These are phyloP conservation scores for Wickerhamomyces strasburgensis DNA, from an alignment of 805 yeast genomes.

Conservation along the genomic window DNA sequence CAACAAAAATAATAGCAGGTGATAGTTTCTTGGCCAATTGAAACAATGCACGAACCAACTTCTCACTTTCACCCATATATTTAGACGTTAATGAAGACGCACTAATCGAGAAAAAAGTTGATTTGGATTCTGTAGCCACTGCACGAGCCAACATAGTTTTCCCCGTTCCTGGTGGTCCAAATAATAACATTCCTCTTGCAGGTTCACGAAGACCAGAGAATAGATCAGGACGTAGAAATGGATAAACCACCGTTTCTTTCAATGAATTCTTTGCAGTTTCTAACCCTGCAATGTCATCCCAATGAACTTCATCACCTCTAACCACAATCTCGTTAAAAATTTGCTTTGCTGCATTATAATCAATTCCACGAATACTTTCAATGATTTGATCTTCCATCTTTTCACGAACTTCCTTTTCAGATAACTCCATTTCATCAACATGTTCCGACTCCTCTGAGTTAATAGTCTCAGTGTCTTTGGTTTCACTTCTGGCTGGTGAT, in stretches of 20 bases:
- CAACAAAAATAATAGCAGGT: constrained; percentile 92
- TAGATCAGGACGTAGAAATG: constrained; percentile 88
- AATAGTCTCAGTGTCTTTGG: constrained; percentile 24
- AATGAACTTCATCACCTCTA: constrained; percentile 83
- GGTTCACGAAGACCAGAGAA: constrained; percentile 91
- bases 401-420: constrained; percentile 26
- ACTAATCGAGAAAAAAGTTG: constrained; percentile 87
- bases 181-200: constrained; percentile 89
- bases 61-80: constrained; percentile 89
- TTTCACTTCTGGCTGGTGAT: constrained; percentile 16
- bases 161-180: constrained; percentile 99
- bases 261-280: constrained; percentile 83
- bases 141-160: constrained; percentile 97
- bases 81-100: constrained; percentile 88
- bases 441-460: constrained; percentile 14
- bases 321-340: constrained; percentile 85
- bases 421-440: constrained; percentile 21
- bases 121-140: constrained; percentile 90
- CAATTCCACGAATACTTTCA: constrained; percentile 54
- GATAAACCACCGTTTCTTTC: constrained; percentile 94
- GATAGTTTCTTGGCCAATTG: constrained; percentile 78
- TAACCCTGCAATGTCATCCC: constrained; percentile 95
- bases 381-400: constrained; percentile 29
- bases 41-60: constrained; percentile 84
- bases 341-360: constrained; percentile 71